Evolutionary conservation across 139 green algal species (phyloP).

Genomic region (Picochlorum sp.): DNA sequence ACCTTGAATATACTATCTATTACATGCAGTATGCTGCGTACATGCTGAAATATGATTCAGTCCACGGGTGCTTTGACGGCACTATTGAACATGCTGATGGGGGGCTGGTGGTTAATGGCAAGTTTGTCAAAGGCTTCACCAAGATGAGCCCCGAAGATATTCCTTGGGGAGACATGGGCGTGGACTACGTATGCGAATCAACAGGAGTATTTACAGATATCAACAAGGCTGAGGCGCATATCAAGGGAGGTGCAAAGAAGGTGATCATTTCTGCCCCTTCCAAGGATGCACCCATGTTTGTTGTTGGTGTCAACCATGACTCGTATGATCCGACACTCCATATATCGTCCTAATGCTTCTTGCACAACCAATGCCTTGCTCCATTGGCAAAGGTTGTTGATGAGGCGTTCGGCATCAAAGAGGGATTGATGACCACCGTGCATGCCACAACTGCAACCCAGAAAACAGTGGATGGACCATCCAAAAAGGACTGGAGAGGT

Average conservation of each 20-base stretch:
- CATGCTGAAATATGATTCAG: slow-evolving; percentile 87
- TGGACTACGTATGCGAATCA: slow-evolving; percentile 81
- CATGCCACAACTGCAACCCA: slow-evolving; percentile 95
- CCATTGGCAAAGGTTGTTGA: slow-evolving; percentile 90
- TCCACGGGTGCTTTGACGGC: slow-evolving; percentile 62
- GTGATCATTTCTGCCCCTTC: slow-evolving; percentile 12
- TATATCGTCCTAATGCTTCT: slow-evolving; percentile 83
- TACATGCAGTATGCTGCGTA: slow-evolving; percentile 53
- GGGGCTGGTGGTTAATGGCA: slow-evolving; percentile 58
- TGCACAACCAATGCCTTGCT: slow-evolving; percentile 98
- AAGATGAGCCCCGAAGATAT: slow-evolving; percentile 74
- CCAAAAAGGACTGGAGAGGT: slow-evolving; percentile 94
- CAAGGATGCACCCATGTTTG: slow-evolving; percentile 88
- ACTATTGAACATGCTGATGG: slow-evolving; percentile 33
- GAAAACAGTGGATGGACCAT: slow-evolving; percentile 94
- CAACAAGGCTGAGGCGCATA: slow-evolving; percentile 65
- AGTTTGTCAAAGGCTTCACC: slow-evolving; percentile 59
- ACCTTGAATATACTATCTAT: no score
- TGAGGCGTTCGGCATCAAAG: slow-evolving; percentile 73
- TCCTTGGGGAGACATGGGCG: slow-evolving; percentile 65
- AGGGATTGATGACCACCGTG: slow-evolving; percentile 48
- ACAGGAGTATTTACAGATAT: slow-evolving; percentile 91
- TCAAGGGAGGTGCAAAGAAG: slow-evolving; percentile 87
- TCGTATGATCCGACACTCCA: slow-evolving; percentile 64
- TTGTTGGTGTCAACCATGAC: slow-evolving; percentile 89